These are phyloP conservation scores for Schizophyllum amplum DNA, from an alignment of 1,284 basidiomycete genomes.

Conservation along the genomic window DNA sequence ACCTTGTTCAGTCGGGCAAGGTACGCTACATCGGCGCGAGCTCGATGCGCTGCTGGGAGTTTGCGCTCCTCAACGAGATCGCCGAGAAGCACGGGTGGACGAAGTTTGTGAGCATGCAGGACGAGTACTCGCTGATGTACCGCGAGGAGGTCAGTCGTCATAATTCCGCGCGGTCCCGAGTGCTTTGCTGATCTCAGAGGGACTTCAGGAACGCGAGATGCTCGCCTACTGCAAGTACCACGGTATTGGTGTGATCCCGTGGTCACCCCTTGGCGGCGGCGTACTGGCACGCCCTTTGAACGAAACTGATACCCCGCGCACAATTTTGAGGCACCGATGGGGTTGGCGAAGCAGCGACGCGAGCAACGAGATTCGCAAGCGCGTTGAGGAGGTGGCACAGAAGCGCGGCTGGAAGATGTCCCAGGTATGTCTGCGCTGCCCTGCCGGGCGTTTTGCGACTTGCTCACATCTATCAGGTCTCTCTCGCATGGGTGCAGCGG, in stretches of 20 bases:
- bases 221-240: constrained; percentile 35
- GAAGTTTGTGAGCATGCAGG: constrained; percentile 30
- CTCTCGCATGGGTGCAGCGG: neutral
- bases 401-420: constrained; percentile 28
- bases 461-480: neutral
- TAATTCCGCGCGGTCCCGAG: neutral
- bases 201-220: constrained; percentile 36
- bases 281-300: constrained; percentile 28
- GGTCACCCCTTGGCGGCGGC: constrained; percentile 30
- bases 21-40: constrained; percentile 37
- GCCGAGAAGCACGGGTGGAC: constrained; percentile 25
- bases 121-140: constrained; percentile 28
- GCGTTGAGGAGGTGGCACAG: constrained; percentile 30
- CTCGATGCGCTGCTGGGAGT: constrained; percentile 35
- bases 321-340: too few relatives aligned
- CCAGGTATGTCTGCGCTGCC: constrained; percentile 16
- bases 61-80: constrained; percentile 32
- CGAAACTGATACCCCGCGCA: neutral
- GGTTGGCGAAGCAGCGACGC: too few relatives aligned
- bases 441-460: neutral
- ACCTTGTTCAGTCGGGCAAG: constrained; percentile 32
- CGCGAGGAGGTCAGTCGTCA: constrained; percentile 26
- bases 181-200: neutral
- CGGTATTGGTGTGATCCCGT: constrained; percentile 39
- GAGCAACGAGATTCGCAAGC: constrained; percentile 15